phyloP scores from a whole-genome alignment of 345 rosid genomes.

The Citropsis articulata region DNA sequence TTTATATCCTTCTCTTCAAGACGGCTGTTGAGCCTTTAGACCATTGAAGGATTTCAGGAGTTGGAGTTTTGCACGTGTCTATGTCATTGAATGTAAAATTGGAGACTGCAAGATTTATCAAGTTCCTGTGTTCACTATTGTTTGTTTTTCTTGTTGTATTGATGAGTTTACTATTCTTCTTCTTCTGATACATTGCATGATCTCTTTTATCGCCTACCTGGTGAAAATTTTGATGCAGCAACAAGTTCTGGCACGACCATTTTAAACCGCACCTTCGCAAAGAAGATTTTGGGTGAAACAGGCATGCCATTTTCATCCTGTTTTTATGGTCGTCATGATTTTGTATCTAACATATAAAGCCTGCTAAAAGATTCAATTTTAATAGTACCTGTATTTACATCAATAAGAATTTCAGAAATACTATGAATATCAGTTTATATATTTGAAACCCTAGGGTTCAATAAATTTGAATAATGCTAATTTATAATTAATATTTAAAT shows the following conservation, averaged over 20 bases:
- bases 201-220: background rate
- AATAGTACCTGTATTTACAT: too few relatives aligned
- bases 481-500: too few relatives aligned
- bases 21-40: conserved; percentile 90
- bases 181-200: background rate
- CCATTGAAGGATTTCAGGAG: conserved; percentile 28
- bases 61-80: background rate
- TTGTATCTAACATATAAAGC: too few relatives aligned
- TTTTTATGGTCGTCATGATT: too few relatives aligned
- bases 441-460: too few relatives aligned
- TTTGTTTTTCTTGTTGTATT: background rate
- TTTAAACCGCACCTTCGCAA: background rate
- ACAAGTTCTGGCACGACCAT: too few relatives aligned
- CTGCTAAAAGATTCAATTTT: too few relatives aligned
- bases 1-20: conserved; percentile 89
- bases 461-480: too few relatives aligned
- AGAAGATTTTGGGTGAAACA: background rate
- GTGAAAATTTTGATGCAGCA: background rate
- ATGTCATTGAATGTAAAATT: conserved; percentile 19
- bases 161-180: background rate
- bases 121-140: background rate
- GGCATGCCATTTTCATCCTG: background rate
- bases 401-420: too few relatives aligned
- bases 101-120: conserved; percentile 14
- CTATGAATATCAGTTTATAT: too few relatives aligned